A percentile compares a stretch with the other conserved stretches of the same genome.
phyloP scores from a whole-genome alignment of 73 alveolate species.

The Paramecium primaurelia region DNA sequence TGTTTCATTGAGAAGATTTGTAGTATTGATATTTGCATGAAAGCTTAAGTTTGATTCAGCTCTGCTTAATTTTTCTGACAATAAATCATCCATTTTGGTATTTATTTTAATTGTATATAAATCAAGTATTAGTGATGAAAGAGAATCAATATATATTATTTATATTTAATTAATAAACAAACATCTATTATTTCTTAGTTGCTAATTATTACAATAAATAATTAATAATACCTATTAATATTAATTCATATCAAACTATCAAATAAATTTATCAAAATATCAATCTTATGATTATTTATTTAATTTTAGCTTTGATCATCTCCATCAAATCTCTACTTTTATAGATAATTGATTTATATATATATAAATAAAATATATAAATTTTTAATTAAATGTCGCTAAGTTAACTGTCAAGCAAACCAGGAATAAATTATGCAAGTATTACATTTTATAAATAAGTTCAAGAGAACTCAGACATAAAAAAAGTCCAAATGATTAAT shows the following conservation, averaged over 20 bases:
- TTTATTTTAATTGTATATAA: background rate
- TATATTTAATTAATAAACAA: background rate
- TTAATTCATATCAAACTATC: background rate
- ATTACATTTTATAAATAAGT: background rate
- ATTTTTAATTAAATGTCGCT: constrained; percentile 1
- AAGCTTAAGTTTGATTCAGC: background rate
- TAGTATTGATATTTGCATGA: background rate
- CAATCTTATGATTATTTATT: background rate
- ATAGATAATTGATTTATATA: background rate
- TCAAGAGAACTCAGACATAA: constrained; percentile 54
- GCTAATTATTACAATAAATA: background rate
- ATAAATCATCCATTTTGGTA: background rate
- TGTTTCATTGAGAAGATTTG: background rate
- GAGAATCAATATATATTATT: background rate
- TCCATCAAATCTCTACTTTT: too few species aligned
- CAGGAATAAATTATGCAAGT: constrained; percentile 49
- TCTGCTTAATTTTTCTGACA: background rate
- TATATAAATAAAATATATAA: background rate
- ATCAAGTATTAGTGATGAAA: background rate
- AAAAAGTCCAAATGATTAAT: constrained; percentile 27
- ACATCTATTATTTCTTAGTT: background rate
- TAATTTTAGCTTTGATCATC: background rate
- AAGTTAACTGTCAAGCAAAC: background rate
- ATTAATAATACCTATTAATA: background rate
- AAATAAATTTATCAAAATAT: background rate